These are phyloP conservation scores for Amanita pallidorosea DNA, from an alignment of 768 basidiomycete species.

Conservation along the genomic window DNA sequence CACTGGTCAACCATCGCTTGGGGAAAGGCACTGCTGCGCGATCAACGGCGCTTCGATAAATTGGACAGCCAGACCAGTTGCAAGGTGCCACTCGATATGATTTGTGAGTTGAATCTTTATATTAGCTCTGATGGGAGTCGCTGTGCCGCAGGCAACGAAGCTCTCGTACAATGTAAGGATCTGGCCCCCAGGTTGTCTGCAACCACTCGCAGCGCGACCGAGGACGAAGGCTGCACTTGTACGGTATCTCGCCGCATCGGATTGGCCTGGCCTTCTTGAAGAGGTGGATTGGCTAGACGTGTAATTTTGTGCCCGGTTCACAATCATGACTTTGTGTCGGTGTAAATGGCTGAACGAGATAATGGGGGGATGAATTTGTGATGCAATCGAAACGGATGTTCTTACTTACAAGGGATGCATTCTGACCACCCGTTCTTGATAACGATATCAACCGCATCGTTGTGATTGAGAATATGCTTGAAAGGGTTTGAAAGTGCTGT, in stretches of 20 bases:
- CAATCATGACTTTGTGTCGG: constrained; percentile 80
- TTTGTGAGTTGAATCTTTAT: no score
- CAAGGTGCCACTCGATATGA: constrained; percentile 82
- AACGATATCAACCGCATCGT: no score
- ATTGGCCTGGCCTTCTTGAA: constrained; percentile 68
- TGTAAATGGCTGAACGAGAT: constrained; percentile 91
- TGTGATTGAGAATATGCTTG: no score
- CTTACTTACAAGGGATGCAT: no score
- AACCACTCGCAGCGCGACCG: constrained; percentile 64
- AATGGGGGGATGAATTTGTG: constrained; percentile 4
- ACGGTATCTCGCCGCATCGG: constrained; percentile 93
- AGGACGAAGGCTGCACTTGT: constrained; percentile 57
- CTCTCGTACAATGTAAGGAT: constrained; percentile 63
- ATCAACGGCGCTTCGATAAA: constrained; percentile 74
- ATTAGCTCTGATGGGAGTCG: no score
- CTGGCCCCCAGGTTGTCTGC: constrained; percentile 92
- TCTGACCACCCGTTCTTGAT: no score
- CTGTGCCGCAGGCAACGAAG: no score
- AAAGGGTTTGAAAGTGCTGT: no score
- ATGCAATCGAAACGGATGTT: no score
- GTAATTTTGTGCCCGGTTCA: constrained; percentile 61
- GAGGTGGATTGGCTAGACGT: constrained; percentile 67
- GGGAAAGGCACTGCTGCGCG: constrained; percentile 51
- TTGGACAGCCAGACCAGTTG: constrained; percentile 75
- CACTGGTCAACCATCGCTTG: constrained; percentile 65